A percentile compares a stretch with the other conserved stretches of the same genome.
These are phyloP conservation scores for Heliocybe sulcata DNA, from an alignment of 1,284 basidiomycete species.

Conservation along the genomic window DNA sequence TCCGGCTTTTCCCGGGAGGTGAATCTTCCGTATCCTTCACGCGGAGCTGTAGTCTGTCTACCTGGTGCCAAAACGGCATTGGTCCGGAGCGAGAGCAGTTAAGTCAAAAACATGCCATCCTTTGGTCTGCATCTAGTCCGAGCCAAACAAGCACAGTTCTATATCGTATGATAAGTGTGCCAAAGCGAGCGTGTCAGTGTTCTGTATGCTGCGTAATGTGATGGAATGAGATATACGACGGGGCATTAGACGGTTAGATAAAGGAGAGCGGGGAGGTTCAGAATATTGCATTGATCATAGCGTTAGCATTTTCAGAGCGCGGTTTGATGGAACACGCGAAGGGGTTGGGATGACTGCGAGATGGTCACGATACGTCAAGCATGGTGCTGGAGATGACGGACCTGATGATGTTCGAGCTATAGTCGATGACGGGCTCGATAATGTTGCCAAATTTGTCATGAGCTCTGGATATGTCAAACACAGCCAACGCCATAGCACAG, in stretches of 20 bases:
- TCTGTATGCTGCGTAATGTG: too few relatives aligned
- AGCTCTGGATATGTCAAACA: background rate
- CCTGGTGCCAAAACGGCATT: too few relatives aligned
- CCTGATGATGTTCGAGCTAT: background rate
- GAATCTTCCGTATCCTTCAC: too few relatives aligned
- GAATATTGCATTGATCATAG: background rate
- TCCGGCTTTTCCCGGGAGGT: too few relatives aligned
- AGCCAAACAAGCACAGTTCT: too few relatives aligned
- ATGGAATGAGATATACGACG: background rate
- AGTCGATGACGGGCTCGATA: constrained; percentile 1
- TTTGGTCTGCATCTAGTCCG: too few relatives aligned
- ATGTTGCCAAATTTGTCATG: background rate
- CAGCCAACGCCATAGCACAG: constrained; percentile 1
- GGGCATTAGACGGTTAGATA: background rate
- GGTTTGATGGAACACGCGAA: constrained; percentile 3
- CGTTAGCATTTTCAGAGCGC: background rate
- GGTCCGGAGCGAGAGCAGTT: too few relatives aligned
- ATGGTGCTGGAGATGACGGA: background rate
- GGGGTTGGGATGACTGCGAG: constrained; percentile 1
- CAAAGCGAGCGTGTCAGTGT: too few relatives aligned
- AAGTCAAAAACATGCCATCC: too few relatives aligned
- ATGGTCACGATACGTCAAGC: background rate
- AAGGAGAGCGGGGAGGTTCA: background rate
- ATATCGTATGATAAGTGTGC: too few relatives aligned
- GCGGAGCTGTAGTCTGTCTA: too few relatives aligned